Evolutionary conservation across 495 filamentous ascomycete species (phyloP), one percentile per base, ranked within the genome.

Genomic region (Penicillium simplicissimum): DNA sequence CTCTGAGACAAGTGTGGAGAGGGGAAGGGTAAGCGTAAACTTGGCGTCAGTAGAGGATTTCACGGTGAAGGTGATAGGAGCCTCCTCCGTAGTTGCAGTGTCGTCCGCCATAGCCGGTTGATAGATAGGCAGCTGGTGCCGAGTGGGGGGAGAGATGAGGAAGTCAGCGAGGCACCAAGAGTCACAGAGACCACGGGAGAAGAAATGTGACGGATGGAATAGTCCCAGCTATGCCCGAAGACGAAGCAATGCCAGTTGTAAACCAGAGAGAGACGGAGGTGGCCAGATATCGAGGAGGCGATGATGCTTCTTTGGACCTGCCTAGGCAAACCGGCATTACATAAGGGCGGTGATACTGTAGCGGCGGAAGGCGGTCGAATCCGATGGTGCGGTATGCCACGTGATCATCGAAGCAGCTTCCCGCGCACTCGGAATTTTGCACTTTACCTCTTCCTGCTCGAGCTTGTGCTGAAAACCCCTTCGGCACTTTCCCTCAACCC

Each of bases 21-120:
- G 81, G 15, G 90, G 77, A 64, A 98, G 85, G 52, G 91, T 93
- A 69, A 98, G 74, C 43, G 85, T 88, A 67, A 90, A 92, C 71
- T 89, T 92, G 65, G 83, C 87, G 67, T 99, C 96, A 63, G 85
- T 88, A 9, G 92, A 92, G 14, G 91, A 88, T 77, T 97, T 99
- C 70, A 99, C 84, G 73, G 90, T 93, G 86, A 99, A 97, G 75
- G 90, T 96, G 77, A 99, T 81, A 48, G 87, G 79, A 21, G 76
- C 67, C 64, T 84, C 80, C 52, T 82, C 80, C 40, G 75, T 67
- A 56, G 66, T 55, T 49, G 74, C 67, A 52, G 74, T 71, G 51
- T 82, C 79, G 64, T 84, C 82, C 51, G 82, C 76, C 79, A 81
- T 81, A 70, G 62, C 71, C 63, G 52, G 52, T 71, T 60, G 49